Evolutionary conservation across 2,329 filamentous ascomycete species (phyloP).

Genomic region (Arthrinium phaeospermum): DNA sequence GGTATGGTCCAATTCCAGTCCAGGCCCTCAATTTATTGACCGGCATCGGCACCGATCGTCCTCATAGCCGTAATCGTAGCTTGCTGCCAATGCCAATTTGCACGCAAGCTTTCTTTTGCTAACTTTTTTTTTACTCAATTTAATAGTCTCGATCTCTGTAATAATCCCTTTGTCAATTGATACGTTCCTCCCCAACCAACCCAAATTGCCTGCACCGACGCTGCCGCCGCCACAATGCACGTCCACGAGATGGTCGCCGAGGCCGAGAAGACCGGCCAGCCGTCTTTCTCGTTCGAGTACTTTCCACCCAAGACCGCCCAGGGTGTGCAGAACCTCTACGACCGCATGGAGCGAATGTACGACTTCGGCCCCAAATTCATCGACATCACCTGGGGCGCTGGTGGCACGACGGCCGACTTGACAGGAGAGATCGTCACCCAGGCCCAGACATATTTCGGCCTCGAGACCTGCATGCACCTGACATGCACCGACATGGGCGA

Average conservation of each 20-base stretch:
- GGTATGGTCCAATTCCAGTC: neutral
- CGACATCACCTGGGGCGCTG: constrained; percentile 98
- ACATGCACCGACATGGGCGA: constrained; percentile 98
- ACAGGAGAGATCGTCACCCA: constrained; percentile 98
- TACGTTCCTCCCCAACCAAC: neutral
- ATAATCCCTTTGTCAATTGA: neutral
- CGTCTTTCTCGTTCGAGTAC: constrained; percentile 98
- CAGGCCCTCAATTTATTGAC: constrained; percentile 6
- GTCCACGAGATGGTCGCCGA: constrained; percentile 90
- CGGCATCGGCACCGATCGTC: constrained; percentile 14
- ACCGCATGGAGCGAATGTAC: constrained; percentile 99
- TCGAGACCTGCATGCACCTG: constrained; percentile 99
- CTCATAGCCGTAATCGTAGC: neutral
- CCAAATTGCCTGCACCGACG: neutral
- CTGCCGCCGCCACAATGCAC: constrained; percentile 74
- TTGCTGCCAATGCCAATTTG: neutral
- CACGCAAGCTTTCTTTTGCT: neutral
- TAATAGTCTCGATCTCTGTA: neutral
- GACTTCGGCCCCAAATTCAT: constrained; percentile 92
- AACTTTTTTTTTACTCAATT: neutral
- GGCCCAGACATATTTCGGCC: constrained; percentile 90
- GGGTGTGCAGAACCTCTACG: constrained; percentile 98
- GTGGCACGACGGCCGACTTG: constrained; percentile 86
- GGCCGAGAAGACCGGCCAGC: constrained; percentile 76
- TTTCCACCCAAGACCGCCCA: constrained; percentile 97